These are phyloP conservation scores for Populus nigra DNA, from an alignment of 345 rosid species.

Conservation along the genomic window DNA sequence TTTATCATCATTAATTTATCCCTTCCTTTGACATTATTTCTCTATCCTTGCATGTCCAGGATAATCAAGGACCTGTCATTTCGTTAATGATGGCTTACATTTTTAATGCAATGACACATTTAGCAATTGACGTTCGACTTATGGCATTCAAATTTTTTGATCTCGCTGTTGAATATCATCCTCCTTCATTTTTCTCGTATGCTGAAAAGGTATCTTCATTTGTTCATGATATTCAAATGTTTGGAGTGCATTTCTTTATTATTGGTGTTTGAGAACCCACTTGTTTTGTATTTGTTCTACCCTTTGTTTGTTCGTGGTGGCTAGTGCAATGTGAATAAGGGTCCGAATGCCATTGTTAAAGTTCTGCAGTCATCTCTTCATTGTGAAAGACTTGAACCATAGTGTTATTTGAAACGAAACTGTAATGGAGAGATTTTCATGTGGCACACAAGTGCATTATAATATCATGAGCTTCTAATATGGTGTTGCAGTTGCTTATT, in stretches of 20 bases:
- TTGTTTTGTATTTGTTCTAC: neutral
- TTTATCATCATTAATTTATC: neutral
- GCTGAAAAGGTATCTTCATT: slow-evolving; percentile 64
- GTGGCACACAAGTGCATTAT: neutral
- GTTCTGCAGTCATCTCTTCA: too few relatives aligned
- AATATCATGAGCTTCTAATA: neutral
- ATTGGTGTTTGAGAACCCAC: neutral
- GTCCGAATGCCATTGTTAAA: neutral
- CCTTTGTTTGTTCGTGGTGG: neutral
- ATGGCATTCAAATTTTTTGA: slow-evolving; percentile 84
- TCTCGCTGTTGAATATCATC: slow-evolving; percentile 63
- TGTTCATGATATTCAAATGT: slow-evolving; percentile 3
- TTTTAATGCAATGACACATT: slow-evolving; percentile 75
- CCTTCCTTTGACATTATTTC: slow-evolving; percentile 24
- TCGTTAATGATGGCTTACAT: slow-evolving; percentile 76
- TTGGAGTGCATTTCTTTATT: neutral
- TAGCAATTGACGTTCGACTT: slow-evolving; percentile 72
- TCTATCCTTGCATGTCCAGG: slow-evolving; percentile 48
- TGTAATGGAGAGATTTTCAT: neutral
- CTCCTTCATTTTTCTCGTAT: slow-evolving; percentile 57
- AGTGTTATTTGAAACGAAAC: neutral
- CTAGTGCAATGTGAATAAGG: neutral
- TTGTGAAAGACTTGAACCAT: neutral
- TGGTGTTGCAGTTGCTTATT: neutral
- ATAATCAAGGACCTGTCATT: slow-evolving; percentile 62